phyloP scores from a whole-genome alignment of 2,329 filamentous ascomycete genomes.

The Zasmidium angulare region DNA sequence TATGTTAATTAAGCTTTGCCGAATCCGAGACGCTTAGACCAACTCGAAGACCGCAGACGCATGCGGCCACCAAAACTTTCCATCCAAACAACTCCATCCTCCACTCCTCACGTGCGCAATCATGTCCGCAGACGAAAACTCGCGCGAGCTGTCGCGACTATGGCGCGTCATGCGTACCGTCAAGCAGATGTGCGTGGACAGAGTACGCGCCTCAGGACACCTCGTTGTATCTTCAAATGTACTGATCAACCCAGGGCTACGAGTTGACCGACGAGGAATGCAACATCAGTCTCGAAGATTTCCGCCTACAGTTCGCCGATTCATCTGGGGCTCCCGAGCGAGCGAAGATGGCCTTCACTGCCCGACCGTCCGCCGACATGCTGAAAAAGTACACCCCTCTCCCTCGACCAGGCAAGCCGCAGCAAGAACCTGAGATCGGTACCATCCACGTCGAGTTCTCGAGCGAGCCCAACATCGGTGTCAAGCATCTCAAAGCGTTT shows the following conservation, averaged over 20 bases:
- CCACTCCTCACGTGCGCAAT: constrained; percentile 1
- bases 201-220: constrained; percentile 55
- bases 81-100: not conserved
- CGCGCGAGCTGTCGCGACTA: constrained; percentile 57
- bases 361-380: constrained; percentile 81
- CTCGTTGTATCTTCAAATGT: constrained; percentile 12
- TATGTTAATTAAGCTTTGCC: not conserved
- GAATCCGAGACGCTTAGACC: not conserved
- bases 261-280: constrained; percentile 87
- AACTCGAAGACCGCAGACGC: not conserved
- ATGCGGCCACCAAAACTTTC: not conserved
- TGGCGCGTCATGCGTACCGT: constrained; percentile 94
- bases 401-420: constrained; percentile 63
- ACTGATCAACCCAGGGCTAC: constrained; percentile 68
- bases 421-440: constrained; percentile 63
- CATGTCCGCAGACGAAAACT: constrained; percentile 29
- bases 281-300: constrained; percentile 79
- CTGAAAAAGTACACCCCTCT: constrained; percentile 77
- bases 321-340: constrained; percentile 76
- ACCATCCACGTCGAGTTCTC: constrained; percentile 94
- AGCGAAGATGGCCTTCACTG: constrained; percentile 81
- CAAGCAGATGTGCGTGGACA: constrained; percentile 90
- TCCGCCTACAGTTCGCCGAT: constrained; percentile 70
- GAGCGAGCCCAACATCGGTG: constrained; percentile 74
- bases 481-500: constrained; percentile 89